Conservation (phyloP, 164 flowering plant species). For the Magnolia officinalis region DNA sequence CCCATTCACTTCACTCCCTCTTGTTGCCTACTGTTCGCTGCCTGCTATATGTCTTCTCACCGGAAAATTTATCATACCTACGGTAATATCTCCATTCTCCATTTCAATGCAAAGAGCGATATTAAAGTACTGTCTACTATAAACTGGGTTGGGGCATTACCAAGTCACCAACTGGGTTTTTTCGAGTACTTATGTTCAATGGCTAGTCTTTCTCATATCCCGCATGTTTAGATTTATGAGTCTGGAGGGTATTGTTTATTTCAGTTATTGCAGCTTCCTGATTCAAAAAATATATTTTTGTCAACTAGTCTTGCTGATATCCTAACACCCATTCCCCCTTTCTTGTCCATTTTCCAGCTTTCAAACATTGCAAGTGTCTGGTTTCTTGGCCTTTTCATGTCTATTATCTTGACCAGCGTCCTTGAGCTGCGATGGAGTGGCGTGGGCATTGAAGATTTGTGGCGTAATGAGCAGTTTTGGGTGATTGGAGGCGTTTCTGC, state of each 20-base stretch:
- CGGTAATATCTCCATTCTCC: constrained; percentile 47
- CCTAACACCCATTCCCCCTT: not conserved
- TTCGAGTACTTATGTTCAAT: not conserved
- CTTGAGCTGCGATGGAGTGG: constrained; percentile 97
- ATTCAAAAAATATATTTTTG: not conserved
- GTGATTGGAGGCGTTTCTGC: constrained; percentile 99
- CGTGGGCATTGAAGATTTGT: constrained; percentile 79
- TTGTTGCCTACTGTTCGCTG: constrained; percentile 78
- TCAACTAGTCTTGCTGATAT: not conserved
- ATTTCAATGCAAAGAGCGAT: not conserved
- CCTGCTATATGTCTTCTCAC: constrained; percentile 98
- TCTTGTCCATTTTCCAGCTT: constrained; percentile 44
- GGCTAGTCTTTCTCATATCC: not conserved
- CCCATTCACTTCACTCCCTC: constrained; percentile 96
- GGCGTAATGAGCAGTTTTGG: constrained; percentile 99
- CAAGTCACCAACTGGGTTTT: not conserved
- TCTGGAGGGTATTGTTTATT: not conserved
- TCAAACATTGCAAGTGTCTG: constrained; percentile 76
- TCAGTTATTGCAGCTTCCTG: not conserved
- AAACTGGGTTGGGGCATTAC: no score
- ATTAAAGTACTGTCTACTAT: not conserved
- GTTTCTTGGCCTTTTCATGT: constrained; percentile 86
- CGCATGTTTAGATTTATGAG: not conserved
- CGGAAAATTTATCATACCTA: constrained; percentile 95
- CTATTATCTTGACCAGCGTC: constrained; percentile 84